phyloP scores from a whole-genome alignment of 176 grass and related monocot genomes.

The Pharus latifolius region DNA sequence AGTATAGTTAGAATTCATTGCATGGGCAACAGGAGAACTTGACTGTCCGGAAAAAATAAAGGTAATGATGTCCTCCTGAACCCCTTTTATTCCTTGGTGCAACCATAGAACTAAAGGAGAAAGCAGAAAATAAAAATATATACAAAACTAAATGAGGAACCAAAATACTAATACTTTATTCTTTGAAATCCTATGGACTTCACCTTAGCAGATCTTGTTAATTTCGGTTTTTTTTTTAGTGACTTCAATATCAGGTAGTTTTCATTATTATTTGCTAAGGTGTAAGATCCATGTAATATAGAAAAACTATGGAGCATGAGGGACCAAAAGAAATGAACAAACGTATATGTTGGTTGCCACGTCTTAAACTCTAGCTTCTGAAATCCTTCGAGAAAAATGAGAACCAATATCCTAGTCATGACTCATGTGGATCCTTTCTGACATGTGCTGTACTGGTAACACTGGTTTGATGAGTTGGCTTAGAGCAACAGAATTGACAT shows the following conservation, averaged over 20 bases:
- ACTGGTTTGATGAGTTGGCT: too few relatives aligned
- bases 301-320: too few relatives aligned
- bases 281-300: too few relatives aligned
- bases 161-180: neutral
- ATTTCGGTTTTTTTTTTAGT: neutral
- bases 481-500: too few relatives aligned
- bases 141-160: neutral
- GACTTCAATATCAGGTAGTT: neutral
- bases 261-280: neutral
- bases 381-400: too few relatives aligned
- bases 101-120: neutral
- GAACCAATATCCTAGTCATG: too few relatives aligned
- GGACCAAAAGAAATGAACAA: too few relatives aligned
- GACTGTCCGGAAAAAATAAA: neutral
- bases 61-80: neutral
- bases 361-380: too few relatives aligned
- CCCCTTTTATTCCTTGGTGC: neutral
- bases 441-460: too few relatives aligned
- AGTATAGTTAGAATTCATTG: slow-evolving; percentile 2
- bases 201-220: neutral
- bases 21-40: neutral
- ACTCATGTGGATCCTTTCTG: too few relatives aligned
- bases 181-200: neutral
- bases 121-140: neutral
- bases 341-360: too few relatives aligned